These are phyloP conservation scores for Saccharomyces uvarum DNA, from an alignment of 1,139 yeast genomes.

Conservation along the genomic window DNA sequence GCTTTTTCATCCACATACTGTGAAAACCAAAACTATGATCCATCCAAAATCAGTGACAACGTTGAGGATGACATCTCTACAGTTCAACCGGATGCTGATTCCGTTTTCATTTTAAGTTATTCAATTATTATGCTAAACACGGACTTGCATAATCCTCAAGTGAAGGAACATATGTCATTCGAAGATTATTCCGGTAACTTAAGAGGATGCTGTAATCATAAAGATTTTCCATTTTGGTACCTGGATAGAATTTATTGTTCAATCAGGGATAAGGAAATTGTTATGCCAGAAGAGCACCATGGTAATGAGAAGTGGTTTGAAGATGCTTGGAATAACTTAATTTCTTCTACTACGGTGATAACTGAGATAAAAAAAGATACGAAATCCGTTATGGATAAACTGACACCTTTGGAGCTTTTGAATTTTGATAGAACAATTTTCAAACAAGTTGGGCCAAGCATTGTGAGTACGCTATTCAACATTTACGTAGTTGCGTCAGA, in stretches of 20 bases:
- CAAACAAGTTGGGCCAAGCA: conserved; percentile 49
- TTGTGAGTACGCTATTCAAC: conserved; percentile 61
- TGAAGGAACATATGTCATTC: conserved; percentile 78
- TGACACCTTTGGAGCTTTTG: conserved; percentile 30
- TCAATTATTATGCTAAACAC: conserved; percentile 74
- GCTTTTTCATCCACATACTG: conserved; percentile 77
- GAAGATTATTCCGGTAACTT: conserved; percentile 75
- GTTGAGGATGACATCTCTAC: conserved; percentile 33
- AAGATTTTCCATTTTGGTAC: conserved; percentile 82
- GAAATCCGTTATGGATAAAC: conserved; percentile 18
- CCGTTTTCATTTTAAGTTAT: conserved; percentile 64
- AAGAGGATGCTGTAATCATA: conserved; percentile 64
- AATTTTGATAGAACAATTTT: conserved; percentile 67
- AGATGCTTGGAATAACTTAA: conserved; percentile 82
- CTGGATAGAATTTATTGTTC: conserved; percentile 72
- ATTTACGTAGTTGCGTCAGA: conserved; percentile 86
- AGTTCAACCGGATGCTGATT: conserved; percentile 64
- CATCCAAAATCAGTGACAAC: conserved; percentile 20
- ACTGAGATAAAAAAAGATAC: conserved; percentile 27
- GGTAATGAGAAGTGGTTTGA: conserved; percentile 83
- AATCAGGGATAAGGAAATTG: conserved; percentile 78
- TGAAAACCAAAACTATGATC: conserved; percentile 41
- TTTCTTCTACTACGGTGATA: conserved; percentile 42
- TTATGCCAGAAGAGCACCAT: conserved; percentile 96
- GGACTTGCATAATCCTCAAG: conserved; percentile 71